Conservation (phyloP, 805 yeast species). For the fission yeast (Schizosaccharomyces pombe) region DNA sequence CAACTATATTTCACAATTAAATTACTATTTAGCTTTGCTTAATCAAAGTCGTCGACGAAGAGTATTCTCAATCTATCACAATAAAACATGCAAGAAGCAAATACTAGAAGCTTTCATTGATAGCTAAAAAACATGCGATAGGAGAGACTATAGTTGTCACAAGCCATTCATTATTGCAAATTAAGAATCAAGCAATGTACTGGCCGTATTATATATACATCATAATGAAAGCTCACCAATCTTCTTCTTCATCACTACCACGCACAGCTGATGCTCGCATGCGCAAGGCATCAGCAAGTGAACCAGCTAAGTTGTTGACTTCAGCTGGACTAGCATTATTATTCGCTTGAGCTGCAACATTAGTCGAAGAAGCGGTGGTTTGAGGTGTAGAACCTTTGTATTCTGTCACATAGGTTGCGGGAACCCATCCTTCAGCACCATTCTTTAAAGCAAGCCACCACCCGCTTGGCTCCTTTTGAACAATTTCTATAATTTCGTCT, state of each 20-base stretch:
- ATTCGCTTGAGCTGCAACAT: constrained; percentile 5
- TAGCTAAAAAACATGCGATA: too few species aligned
- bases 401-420: constrained; percentile 42
- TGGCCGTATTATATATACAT: not conserved
- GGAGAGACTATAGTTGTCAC: too few species aligned
- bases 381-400: not conserved
- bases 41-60: too few species aligned
- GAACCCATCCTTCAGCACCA: constrained; percentile 76
- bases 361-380: constrained; percentile 1
- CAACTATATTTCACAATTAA: too few species aligned
- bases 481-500: constrained; percentile 51
- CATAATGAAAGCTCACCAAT: not conserved
- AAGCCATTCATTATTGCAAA: too few species aligned
- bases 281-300: constrained; percentile 61
- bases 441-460: constrained; percentile 74
- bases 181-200: too few species aligned
- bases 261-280: constrained; percentile 43
- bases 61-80: too few species aligned
- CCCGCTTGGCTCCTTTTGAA: constrained; percentile 57
- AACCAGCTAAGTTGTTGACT: constrained; percentile 33
- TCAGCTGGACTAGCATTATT: not conserved
- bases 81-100: too few species aligned
- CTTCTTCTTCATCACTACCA: constrained; percentile 24
- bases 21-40: too few species aligned
- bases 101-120: too few species aligned